phyloP scores from a whole-genome alignment of 768 basidiomycete species.

The Mycena albidolilacea region DNA sequence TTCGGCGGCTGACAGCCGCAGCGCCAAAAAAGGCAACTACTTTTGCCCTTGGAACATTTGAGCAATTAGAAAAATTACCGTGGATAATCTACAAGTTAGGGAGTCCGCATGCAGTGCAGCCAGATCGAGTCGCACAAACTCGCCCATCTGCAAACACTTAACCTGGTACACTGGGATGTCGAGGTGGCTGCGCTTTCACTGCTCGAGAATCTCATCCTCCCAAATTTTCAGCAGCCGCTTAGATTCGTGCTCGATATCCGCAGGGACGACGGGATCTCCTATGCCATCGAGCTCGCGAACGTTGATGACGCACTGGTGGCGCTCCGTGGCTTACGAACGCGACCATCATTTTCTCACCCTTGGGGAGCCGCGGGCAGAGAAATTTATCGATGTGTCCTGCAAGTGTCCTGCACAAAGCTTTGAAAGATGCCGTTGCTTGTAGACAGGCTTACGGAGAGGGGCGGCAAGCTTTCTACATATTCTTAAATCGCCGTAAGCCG shows the following conservation, averaged over 20 bases:
- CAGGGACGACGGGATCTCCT: no score
- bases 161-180: neutral
- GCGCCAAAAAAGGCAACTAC: no score
- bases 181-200: neutral
- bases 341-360: neutral
- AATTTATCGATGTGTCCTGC: neutral
- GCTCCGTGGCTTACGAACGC: neutral
- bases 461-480: neutral
- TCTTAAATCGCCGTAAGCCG: neutral
- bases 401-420: no score
- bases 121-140: no score
- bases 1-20: no score
- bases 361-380: neutral
- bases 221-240: neutral
- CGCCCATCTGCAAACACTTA: no score
- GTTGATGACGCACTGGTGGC: neutral
- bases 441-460: neutral
- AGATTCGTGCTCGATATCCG: neutral
- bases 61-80: no score
- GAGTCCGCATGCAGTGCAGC: no score
- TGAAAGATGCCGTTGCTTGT: neutral
- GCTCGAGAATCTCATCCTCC: neutral
- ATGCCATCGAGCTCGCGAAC: neutral
- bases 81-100: no score
- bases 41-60: no score